Evolutionary conservation across 371 early-diverging fungal species (phyloP), one percentile per base, ranked within the genome.

Genomic region (Saksenaea vasiformis): DNA sequence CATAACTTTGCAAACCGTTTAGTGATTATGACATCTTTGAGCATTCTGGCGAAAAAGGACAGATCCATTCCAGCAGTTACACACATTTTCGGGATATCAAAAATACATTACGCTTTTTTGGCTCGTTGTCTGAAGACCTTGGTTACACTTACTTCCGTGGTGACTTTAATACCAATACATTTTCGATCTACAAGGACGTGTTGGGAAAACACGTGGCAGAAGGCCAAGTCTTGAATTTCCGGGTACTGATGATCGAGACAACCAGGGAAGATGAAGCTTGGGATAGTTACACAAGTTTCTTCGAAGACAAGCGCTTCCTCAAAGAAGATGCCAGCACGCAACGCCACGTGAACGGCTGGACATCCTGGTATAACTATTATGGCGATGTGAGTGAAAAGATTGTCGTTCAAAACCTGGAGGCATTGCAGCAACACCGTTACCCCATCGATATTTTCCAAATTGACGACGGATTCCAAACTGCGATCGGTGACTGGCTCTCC

Each of bases 361-460:
- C 85, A 3, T 83, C 84, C 1, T 87, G 87, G 86, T 87, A 87
- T 34, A 73, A 75, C 37, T 82, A 85, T 31, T 84, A 87, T 51
- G 87, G 80, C 14, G 82, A 83, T 62, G 83, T 87, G 24, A 83
- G 73, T 44, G 83, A 87, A 53, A 56, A 65, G 1, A 73, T 85
- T 38, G 70, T 85, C 5, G 58, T 77, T 13, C 72, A 82, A 28
- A 85, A 87, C 28, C 61, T 87, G 5, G 65, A 68, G 1, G 79
- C 83, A 7, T 64, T 80, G 5, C 58, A 73, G 27, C 56, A 73
- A 1, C 58, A 76, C 19, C 66, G 72, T 5, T 85, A 83, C 66
- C 84, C 87, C 1, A 84, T 82, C 60, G 72, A 83, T 47, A 80
- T 85, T 8, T 84, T 87, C 57, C 87, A 87, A 66, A 84, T 87